Conservation (phyloP, 148 eudicot species). For the Nyssa sinensis region DNA sequence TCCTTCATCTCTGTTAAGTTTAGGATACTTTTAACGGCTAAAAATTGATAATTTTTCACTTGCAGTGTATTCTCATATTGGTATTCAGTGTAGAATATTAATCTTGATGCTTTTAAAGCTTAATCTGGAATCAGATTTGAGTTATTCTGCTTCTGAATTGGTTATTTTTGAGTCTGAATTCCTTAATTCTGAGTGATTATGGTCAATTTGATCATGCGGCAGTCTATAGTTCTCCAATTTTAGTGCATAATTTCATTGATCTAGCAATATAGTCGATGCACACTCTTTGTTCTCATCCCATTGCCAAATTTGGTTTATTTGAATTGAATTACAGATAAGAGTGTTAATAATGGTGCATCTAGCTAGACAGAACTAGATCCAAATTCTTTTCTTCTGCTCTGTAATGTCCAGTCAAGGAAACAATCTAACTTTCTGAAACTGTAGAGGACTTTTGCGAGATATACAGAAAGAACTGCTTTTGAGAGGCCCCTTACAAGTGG, state of each 20-base stretch:
- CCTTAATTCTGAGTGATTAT: not conserved
- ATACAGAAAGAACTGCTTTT: constrained; percentile 88
- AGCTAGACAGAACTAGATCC: not conserved
- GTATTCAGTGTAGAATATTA: not conserved
- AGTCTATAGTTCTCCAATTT: not conserved
- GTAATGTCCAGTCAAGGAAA: constrained; percentile 9
- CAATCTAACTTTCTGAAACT: constrained; percentile 23
- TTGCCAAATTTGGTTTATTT: constrained; percentile 5
- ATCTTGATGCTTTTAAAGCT: not conserved
- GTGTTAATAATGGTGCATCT: not conserved
- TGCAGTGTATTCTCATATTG: not conserved
- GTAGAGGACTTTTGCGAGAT: constrained; percentile 77
- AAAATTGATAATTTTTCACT: constrained; percentile 1
- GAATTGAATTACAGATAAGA: not conserved
- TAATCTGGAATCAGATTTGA: not conserved
- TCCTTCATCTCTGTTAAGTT: not conserved
- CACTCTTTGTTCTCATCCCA: no score
- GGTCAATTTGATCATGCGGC: not conserved
- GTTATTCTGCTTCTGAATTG: not conserved
- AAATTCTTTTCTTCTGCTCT: not conserved
- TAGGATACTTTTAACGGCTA: not conserved
- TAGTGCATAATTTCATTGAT: no score
- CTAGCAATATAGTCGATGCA: no score
- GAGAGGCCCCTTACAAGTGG: constrained; percentile 98
- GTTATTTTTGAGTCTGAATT: not conserved